These are phyloP conservation scores for Chloranthus sessilifolius DNA, from an alignment of 164 flowering plant genomes.

Conservation along the genomic window DNA sequence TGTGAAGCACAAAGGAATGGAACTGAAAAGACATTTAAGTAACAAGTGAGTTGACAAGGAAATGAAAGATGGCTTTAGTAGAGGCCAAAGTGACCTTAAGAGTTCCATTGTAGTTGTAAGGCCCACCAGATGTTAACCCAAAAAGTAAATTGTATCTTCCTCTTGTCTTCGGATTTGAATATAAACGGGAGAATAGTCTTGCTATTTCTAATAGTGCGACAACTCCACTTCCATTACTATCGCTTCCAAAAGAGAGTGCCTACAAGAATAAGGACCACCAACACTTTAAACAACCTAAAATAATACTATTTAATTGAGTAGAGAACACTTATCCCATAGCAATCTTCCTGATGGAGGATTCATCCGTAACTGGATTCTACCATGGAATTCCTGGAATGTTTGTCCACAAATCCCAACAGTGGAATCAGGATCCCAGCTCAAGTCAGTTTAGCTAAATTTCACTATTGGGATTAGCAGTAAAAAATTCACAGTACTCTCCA, in stretches of 20 bases:
- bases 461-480: too few relatives aligned
- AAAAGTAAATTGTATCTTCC: conserved; percentile 92
- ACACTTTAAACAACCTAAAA: conserved; percentile 3
- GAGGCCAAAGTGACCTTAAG: conserved; percentile 74
- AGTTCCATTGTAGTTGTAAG: conserved; percentile 97
- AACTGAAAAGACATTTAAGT: conserved; percentile 3
- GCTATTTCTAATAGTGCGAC: conserved; percentile 94
- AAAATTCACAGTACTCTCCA: too few relatives aligned
- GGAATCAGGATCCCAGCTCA: too few relatives aligned
- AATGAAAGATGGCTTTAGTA: too few relatives aligned
- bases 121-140: conserved; percentile 96
- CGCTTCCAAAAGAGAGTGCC: conserved; percentile 95
- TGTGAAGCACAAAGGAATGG: conserved; percentile 7
- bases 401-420: too few relatives aligned
- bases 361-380: too few relatives aligned
- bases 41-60: not conserved
- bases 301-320: not conserved
- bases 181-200: conserved; percentile 80
- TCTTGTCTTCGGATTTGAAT: conserved; percentile 91
- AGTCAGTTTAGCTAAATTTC: too few relatives aligned
- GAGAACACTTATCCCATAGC: not conserved
- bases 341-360: too few relatives aligned
- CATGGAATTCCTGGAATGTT: too few relatives aligned
- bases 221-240: conserved; percentile 97
- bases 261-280: conserved; percentile 19